Evolutionary conservation across 768 basidiomycete genomes (phyloP).

Genomic region (Tylopilus sp.): DNA sequence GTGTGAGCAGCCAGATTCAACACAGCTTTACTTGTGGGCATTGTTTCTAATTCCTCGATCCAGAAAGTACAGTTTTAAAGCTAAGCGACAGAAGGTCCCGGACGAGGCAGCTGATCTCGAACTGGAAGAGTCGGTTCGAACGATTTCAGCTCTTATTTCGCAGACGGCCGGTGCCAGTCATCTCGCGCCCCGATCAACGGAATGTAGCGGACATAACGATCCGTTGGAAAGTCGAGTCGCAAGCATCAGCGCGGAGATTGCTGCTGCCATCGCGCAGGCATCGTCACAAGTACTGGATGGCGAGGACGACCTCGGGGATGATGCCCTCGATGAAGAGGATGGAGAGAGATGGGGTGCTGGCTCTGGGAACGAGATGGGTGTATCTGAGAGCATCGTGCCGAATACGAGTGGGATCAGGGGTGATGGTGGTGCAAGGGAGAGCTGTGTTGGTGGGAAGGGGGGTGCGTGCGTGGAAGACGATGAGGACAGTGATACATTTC

Average conservation of each 20-base stretch:
- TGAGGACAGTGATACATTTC: conserved; percentile 68
- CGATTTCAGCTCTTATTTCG: conserved; percentile 64
- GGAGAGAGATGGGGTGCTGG: conserved; percentile 39
- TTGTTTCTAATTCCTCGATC: conserved; percentile 15
- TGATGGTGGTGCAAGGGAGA: conserved; percentile 25
- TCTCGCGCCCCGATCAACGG: conserved; percentile 30
- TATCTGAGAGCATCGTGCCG: conserved; percentile 49
- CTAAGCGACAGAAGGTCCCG: conserved; percentile 57
- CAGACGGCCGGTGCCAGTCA: conserved; percentile 42
- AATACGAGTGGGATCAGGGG: conserved; percentile 64
- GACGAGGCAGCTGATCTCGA: conserved; percentile 55
- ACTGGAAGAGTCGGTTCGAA: conserved; percentile 69
- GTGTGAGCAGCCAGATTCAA: conserved; percentile 47
- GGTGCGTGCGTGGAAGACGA: conserved; percentile 45
- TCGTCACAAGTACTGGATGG: conserved; percentile 59
- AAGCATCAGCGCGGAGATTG: conserved; percentile 78
- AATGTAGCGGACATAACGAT: conserved; percentile 33
- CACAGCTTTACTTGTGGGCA: neutral
- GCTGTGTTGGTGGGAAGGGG: conserved; percentile 16
- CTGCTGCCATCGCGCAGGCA: conserved; percentile 74
- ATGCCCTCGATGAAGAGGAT: conserved; percentile 38
- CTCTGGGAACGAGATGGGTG: conserved; percentile 50
- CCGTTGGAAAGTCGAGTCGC: conserved; percentile 62
- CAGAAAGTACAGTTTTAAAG: conserved; percentile 78
- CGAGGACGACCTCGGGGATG: conserved; percentile 44